These are phyloP conservation scores for Dinochytrium kinnereticum DNA, from an alignment of 371 early-diverging fungal species.

Conservation along the genomic window DNA sequence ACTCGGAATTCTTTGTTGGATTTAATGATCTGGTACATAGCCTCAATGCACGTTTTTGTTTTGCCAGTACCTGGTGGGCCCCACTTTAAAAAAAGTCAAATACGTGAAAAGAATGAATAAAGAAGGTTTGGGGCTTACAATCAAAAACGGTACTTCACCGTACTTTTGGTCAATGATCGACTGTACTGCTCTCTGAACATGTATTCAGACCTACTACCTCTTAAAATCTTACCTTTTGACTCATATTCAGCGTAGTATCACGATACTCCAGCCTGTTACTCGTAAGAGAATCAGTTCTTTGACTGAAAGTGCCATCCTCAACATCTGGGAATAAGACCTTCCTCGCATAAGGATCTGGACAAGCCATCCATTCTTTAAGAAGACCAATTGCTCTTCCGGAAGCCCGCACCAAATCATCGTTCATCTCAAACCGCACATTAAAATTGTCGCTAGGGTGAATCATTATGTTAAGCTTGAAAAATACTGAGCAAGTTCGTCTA, in stretches of 20 bases:
- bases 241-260: slow-evolving; percentile 25
- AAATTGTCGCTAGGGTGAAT: neutral
- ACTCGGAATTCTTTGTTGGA: slow-evolving; percentile 21
- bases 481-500: slow-evolving; percentile 12
- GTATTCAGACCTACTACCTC: too few relatives aligned
- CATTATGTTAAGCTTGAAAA: neutral
- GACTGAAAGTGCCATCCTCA: slow-evolving; percentile 20
- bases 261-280: slow-evolving; percentile 6
- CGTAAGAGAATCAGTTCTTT: neutral
- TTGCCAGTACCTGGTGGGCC: slow-evolving; percentile 47
- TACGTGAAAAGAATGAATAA: too few relatives aligned
- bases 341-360: neutral
- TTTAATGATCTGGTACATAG: slow-evolving; percentile 25
- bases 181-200: slow-evolving; percentile 31
- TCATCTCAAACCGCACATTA: slow-evolving; percentile 25
- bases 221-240: slow-evolving; percentile 22
- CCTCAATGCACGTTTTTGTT: slow-evolving; percentile 40
- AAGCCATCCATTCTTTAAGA: slow-evolving; percentile 3
- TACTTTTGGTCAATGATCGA: slow-evolving; percentile 26
- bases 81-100: slow-evolving; percentile 4
- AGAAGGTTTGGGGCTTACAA: too few relatives aligned
- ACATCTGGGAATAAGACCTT: slow-evolving; percentile 27
- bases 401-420: slow-evolving; percentile 5
- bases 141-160: slow-evolving; percentile 31
- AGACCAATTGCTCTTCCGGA: neutral